Base-by-base conservation (phyloP, 2,329 filamentous ascomycete species). In the Nigrograna mackinnonii region DNA sequence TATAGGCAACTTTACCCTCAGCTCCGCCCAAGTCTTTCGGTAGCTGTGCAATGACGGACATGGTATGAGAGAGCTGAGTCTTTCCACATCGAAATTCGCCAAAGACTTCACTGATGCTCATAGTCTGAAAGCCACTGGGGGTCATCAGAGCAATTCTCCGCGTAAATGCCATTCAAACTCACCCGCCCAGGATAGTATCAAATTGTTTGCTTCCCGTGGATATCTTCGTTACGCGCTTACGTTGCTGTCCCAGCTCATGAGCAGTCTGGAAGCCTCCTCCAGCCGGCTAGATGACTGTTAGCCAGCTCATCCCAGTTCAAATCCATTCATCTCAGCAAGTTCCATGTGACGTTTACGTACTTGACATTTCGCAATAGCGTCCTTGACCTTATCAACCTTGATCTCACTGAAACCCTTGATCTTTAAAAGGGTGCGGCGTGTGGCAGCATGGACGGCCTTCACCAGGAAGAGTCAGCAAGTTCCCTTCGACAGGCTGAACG, bases 361-460 rank as follows among this genome's bases (percentile, higher is more conserved):
- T 62, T 79, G 68, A 45, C 79, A 82, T 62, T 85, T 85, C 34
- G 75, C 73, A 40, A 83, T 76, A 36, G 84, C 84, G 52, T 87
- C 84, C 58, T 85, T 86, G 60, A 87, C 77, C 63, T 86, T 87
- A 50, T 87, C 84, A 4, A 86, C 84, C 63, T 87, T 87, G 57
- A 82, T 74, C 60, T 86, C 84, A 43, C 83, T 86, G 65, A 86
- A 85, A 6, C 84, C 84, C 57, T 85, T 86, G 64, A 87, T 86
- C 61, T 82, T 86, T 39, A 82, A 67, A 13, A 87, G 71, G 14
- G 74, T 80, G 55, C 77, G 79, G 39, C 80, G 76, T 31, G 81
- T 84, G 13, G 80, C 79, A 13, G 75, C 72, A 50, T 83, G 76
- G 24, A 86, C 79, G 33, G 79, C 79, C 81, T 84, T 52, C 13